Percentiles rank a stretch among this genome's conserved stretches.
These are phyloP conservation scores for Amanita inopinata DNA, from an alignment of 768 basidiomycete species.

Conservation along the genomic window DNA sequence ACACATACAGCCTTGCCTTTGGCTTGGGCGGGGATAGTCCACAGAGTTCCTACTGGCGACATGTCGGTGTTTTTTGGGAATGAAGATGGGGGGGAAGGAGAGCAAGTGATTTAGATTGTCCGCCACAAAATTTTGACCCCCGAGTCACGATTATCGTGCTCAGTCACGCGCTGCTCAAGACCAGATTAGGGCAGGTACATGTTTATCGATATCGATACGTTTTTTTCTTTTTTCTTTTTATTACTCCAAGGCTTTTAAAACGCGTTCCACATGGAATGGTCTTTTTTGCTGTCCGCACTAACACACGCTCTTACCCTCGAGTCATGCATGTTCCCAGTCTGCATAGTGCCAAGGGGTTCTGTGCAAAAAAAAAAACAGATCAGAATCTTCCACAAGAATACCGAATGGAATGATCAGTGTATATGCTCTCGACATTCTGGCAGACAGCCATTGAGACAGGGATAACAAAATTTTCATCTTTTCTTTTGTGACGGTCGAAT, in stretches of 20 bases:
- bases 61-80: conserved; percentile 26
- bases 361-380: too few species aligned
- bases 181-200: conserved; percentile 4
- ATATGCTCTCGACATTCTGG: too few species aligned
- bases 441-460: conserved; percentile 6
- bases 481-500: background rate
- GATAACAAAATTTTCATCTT: conserved; percentile 7
- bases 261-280: too few species aligned
- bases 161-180: background rate
- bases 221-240: too few species aligned
- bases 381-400: too few species aligned
- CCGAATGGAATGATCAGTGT: too few species aligned
- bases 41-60: conserved; percentile 58
- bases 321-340: too few species aligned
- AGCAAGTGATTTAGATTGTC: background rate
- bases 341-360: too few species aligned
- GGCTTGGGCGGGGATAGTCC: conserved; percentile 32
- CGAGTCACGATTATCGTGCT: conserved; percentile 2
- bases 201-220: conserved; percentile 7
- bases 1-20: conserved; percentile 39
- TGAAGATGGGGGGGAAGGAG: conserved; percentile 14
- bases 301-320: too few species aligned
- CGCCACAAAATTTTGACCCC: background rate
- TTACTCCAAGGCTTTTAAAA: too few species aligned
- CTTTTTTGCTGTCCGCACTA: too few species aligned